A percentile compares a stretch with the other conserved stretches of the same genome.
Evolutionary conservation across 805 yeast genomes (phyloP).

Genomic region (Naumovozyma castellii): DNA sequence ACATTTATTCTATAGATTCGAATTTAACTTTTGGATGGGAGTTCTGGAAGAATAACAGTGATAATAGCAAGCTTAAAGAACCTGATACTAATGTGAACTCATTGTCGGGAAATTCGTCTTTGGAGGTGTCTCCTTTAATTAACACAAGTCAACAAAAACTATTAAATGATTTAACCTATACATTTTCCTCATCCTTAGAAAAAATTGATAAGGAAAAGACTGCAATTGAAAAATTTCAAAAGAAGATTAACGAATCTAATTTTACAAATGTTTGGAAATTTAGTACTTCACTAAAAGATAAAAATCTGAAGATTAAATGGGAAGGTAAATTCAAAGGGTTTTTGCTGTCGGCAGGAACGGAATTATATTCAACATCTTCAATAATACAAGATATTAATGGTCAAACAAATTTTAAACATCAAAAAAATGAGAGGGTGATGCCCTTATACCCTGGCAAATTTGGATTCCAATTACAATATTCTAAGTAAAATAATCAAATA

Average conservation of each 20-base stretch:
- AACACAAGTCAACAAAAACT: conserved; percentile 11
- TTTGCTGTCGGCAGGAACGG: conserved; percentile 65
- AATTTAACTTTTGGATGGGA: conserved; percentile 82
- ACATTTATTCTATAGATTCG: conserved; percentile 81
- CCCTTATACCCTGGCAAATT: conserved; percentile 16
- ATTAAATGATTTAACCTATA: conserved; percentile 21
- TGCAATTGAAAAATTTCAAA: conserved; percentile 44
- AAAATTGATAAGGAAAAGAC: conserved; percentile 29
- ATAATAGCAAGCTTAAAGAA: neutral
- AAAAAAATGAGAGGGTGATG: conserved; percentile 1
- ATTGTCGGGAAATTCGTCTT: neutral
- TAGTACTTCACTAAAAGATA: conserved; percentile 58
- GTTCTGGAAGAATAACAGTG: conserved; percentile 46
- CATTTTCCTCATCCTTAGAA: conserved; percentile 27
- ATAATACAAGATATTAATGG: conserved; percentile 31
- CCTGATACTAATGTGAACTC: neutral
- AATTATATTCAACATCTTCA: conserved; percentile 27
- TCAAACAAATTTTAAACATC: neutral
- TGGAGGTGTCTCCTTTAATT: neutral
- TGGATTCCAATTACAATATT: conserved; percentile 27
- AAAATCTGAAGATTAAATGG: conserved; percentile 62
- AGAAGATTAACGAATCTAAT: conserved; percentile 41
- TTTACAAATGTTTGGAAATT: conserved; percentile 66
- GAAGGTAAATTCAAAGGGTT: conserved; percentile 81
- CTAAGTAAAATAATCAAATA: conserved; percentile 13